Evolutionary conservation across 1,284 basidiomycete species (phyloP), one percentile per base, ranked within the genome.

Genomic region (Malassezia slooffiae): DNA sequence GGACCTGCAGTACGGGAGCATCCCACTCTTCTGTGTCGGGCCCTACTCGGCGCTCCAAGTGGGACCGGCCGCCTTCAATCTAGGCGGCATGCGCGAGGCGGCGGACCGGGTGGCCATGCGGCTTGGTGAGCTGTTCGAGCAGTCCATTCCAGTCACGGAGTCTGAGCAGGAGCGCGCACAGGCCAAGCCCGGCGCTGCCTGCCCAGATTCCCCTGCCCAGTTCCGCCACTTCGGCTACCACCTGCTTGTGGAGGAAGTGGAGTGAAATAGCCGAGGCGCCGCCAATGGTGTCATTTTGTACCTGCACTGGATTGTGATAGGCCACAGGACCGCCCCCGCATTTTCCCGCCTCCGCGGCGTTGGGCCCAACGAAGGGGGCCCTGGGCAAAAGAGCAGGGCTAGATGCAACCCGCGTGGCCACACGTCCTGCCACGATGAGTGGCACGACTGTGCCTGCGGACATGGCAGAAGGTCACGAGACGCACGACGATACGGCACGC

Each of bases 11-110:
- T 70, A 55, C 31, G 47, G 51, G 15, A 29, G 47, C 4, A 30
- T 70, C 1, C 70, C 70, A 0, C 51, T 70, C 1, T 72, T 70
- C 31, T 45, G 66, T n/a, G 54, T 63, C 5, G 71, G 71, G 2
- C 59, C 60, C 29, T 63, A 59, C 50, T 51, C 51, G 20, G 56
- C 52, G 0, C 43, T 58, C 2, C 55, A 67, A 46, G 60, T 71
- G 34, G 71, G 71, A 6, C 70, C 71, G 0, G 70, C 58, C 10
- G 70, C 66, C 0, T 59, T 58, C 21, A 72, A 72, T 30, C 47
- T 72, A 9, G 60, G 60, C 15, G 70, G 70, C 3, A 67, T 70
- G 28, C 49, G 71, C 5, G 61, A 62, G 13, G 69, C 66, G 8
- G 70, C 70, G 1, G 71, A 72, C 34, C 52, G 70, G 1, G 61